Base-by-base conservation (phyloP, 2,329 filamentous ascomycete species). In the Metarhizium humberi region DNA sequence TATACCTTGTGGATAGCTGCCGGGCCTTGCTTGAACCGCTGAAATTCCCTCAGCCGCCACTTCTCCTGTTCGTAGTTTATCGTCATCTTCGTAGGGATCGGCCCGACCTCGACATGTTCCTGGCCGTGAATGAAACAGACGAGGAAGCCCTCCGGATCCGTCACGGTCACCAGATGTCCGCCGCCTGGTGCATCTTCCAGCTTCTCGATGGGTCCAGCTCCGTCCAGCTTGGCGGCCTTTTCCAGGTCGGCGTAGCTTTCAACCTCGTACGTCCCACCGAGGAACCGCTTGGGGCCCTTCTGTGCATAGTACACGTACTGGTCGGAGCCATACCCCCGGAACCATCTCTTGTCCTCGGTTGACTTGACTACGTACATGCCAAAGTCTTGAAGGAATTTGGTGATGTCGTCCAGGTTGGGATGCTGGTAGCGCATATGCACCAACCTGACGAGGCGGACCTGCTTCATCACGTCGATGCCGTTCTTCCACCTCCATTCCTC, bases 131-230 rank as follows among this genome's bases (percentile, higher is more conserved):
- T 13, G 13, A 38, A 7, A 6, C 13, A 13, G 7, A 38, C 13
- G 7, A 7, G 7, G 36, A 38, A 38, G 7, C 36, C 36, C 7
- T 38, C 13, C 36, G n/a, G 67, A 10, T 36, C 29, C 6, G 13
- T 14, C 6, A 71, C 64, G 0, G 64, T 69, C 6, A 78, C 70
- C 29, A 59, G 56, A 51, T 71, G 62, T 3, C 75, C 75, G 67
- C 61, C 59, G 71, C 71, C 58, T n/a, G 60, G 58, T n/a, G n/a
- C n/a, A n/a, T n/a, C n/a, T n/a, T n/a, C n/a, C 29, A 58, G 30
- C 5, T 32, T 32, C 18, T 29, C 18, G 8, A 49, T 32, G 16
- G 34, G 51, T 10, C 40, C 16, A 5, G 59, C 56, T 6, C 56
- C 58, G 5, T 51, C 29, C 8, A 59, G 34, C 36, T 53, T 55